These are phyloP conservation scores for Apiotrichum laibachii DNA, from an alignment of 1,284 basidiomycete genomes.

Conservation along the genomic window DNA sequence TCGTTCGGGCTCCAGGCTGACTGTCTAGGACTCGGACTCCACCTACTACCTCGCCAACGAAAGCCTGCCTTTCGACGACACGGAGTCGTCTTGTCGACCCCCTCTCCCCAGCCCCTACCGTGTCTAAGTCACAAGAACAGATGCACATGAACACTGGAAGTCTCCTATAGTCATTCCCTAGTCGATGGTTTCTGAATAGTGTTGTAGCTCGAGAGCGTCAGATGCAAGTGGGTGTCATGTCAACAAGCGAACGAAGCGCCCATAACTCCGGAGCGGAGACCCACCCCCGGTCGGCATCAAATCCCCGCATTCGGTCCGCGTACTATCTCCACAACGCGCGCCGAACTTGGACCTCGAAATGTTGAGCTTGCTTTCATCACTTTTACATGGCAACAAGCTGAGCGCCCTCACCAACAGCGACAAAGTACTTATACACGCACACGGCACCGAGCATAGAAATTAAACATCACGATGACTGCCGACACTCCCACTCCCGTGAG, in stretches of 20 bases:
- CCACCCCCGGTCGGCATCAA: not conserved
- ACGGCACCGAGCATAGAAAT: not conserved
- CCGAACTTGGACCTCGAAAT: constrained; percentile 1
- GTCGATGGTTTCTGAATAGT: not conserved
- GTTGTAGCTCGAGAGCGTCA: not conserved
- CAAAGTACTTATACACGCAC: too few relatives aligned
- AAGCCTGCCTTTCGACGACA: not conserved
- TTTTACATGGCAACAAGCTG: too few relatives aligned
- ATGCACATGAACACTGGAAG: not conserved
- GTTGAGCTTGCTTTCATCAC: not conserved
- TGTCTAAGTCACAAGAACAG: not conserved
- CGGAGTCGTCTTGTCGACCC: not conserved
- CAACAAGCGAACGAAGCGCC: not conserved
- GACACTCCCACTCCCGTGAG: not conserved
- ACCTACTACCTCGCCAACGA: constrained; percentile 18
- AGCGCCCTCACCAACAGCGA: too few relatives aligned
- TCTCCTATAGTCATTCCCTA: not conserved
- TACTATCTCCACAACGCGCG: not conserved
- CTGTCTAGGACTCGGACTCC: constrained; percentile 4
- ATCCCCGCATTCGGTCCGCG: not conserved
- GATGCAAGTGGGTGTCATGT: not conserved
- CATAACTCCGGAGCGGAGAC: too few relatives aligned
- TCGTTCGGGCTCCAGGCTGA: not conserved
- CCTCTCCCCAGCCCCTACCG: not conserved
- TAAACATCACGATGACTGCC: not conserved